Conservation (phyloP, 129 eudicot species). For the Helianthus annuus region HanXRQr2.0-SUNRISE NC_035445.2:94204505-94205004, state of each 20-base stretch:
- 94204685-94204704: conserved; percentile 5
- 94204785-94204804: conserved; percentile 24
- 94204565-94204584: no score
- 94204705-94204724: conserved; percentile 4
- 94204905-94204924: conserved; percentile 13
- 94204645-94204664: conserved; percentile 4
- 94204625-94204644: not conserved
- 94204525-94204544: no score
- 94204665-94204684: not conserved
- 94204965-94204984: conserved; percentile 1
- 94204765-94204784: conserved; percentile 15
- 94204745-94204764: not conserved
- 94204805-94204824: conserved; percentile 13
- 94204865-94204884: not conserved
- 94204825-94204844: conserved; percentile 19
- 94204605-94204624: not conserved
- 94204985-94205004: conserved; percentile 12
- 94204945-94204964: conserved; percentile 6
- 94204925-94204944: not conserved
- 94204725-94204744: conserved; percentile 9
- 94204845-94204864: conserved; percentile 20
- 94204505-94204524: no score
- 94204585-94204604: not conserved
- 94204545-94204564: no score
- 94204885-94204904: not conserved